phyloP scores from a whole-genome alignment of 306 rosid genomes.

The Quercus berberidifolia region DNA sequence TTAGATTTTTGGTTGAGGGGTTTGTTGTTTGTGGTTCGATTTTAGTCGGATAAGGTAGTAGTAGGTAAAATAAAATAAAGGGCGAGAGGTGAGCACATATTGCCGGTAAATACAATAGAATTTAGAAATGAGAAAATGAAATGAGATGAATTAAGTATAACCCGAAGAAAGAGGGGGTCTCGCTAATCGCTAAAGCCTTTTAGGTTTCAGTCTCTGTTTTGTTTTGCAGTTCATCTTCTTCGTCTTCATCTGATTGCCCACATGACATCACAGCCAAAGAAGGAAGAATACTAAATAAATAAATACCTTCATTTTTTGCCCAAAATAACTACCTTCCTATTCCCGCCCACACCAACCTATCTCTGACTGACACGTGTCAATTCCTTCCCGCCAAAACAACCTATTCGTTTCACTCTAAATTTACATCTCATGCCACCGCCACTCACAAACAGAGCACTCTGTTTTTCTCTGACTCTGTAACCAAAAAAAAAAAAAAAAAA shows the following conservation, averaged over 20 bases:
- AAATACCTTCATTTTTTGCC: too few relatives aligned
- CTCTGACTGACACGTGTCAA: neutral
- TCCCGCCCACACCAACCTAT: neutral
- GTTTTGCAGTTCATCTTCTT: too few relatives aligned
- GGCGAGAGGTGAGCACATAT: neutral
- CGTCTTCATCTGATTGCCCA: too few relatives aligned
- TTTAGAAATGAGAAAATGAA: neutral
- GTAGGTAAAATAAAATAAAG: neutral
- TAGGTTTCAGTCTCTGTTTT: too few relatives aligned
- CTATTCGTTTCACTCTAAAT: neutral
- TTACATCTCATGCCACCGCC: neutral
- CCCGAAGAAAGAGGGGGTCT: neutral
- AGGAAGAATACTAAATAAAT: too few relatives aligned
- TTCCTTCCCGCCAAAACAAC: conserved; percentile 14
- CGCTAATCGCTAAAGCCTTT: too few relatives aligned
- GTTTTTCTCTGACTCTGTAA: too few relatives aligned
- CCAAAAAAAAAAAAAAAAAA: neutral
- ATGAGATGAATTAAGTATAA: neutral
- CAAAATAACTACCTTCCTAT: neutral
- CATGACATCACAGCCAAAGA: too few relatives aligned
- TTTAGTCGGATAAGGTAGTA: neutral
- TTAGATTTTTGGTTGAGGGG: too few relatives aligned
- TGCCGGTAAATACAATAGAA: neutral
- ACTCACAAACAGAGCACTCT: neutral
- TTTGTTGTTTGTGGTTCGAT: neutral